Percentiles rank a stretch among this genome's conserved stretches.
Evolutionary conservation across 345 rosid species (phyloP).

Genomic region (Lepidium aucheri): DNA sequence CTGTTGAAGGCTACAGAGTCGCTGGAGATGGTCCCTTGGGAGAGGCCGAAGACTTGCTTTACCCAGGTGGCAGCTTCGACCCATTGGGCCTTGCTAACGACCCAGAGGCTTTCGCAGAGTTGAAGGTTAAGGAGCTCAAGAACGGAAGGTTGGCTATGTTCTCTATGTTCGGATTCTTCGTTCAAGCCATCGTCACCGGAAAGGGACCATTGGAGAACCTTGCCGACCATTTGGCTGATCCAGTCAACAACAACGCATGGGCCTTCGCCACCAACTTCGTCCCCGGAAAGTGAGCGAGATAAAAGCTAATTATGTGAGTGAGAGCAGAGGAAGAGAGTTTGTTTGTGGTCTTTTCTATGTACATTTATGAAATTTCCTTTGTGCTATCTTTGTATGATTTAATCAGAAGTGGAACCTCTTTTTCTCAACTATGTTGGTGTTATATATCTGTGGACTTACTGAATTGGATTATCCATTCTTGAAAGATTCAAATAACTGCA

Average conservation of each 20-base stretch:
- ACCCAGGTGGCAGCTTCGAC: slow-evolving; percentile 83
- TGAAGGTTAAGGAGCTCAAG: slow-evolving; percentile 80
- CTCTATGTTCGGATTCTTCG: slow-evolving; percentile 84
- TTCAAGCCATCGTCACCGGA: slow-evolving; percentile 81
- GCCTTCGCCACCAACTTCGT: slow-evolving; percentile 82
- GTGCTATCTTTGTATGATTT: slow-evolving; percentile 5
- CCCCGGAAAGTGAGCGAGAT: slow-evolving; percentile 61
- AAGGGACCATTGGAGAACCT: slow-evolving; percentile 75
- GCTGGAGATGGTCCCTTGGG: slow-evolving; percentile 62
- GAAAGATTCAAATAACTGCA: neutral
- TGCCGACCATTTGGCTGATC: slow-evolving; percentile 79
- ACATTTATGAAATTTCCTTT: slow-evolving; percentile 13
- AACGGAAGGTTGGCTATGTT: slow-evolving; percentile 83
- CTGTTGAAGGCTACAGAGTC: slow-evolving; percentile 66
- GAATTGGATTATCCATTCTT: neutral
- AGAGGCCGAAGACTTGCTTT: slow-evolving; percentile 61
- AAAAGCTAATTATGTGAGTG: slow-evolving; percentile 18
- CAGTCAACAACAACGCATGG: slow-evolving; percentile 90
- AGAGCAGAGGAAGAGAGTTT: slow-evolving; percentile 3
- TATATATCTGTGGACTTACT: neutral
- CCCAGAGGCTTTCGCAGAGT: slow-evolving; percentile 78
- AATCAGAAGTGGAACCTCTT: slow-evolving; percentile 18
- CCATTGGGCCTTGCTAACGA: slow-evolving; percentile 76
- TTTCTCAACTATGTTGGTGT: slow-evolving; percentile 4
- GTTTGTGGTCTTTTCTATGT: slow-evolving; percentile 5